Conservation (phyloP, 257 asterid species). For the Capsicum baccatum region DNA sequence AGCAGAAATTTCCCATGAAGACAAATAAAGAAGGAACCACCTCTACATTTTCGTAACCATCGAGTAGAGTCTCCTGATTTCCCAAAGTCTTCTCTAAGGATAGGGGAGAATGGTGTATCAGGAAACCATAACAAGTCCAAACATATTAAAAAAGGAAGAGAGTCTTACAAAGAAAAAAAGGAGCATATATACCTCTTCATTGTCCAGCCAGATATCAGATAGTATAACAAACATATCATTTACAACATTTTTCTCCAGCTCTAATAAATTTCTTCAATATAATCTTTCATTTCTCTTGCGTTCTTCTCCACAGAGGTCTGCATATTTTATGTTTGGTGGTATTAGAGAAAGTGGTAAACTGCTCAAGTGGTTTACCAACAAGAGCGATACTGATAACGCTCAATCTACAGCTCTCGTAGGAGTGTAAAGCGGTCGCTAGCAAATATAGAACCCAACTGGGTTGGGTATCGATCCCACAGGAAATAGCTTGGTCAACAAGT, state of each 20-base stretch:
- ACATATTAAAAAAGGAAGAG: slow-evolving; percentile 25
- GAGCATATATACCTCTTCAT: slow-evolving; percentile 57
- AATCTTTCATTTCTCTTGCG: slow-evolving; percentile 89
- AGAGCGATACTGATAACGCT: no score
- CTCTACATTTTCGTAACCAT: slow-evolving; percentile 71
- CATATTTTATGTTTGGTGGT: slow-evolving; percentile 30
- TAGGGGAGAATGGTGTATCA: slow-evolving; percentile 43
- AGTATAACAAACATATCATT: slow-evolving; percentile 77
- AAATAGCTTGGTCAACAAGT: no score
- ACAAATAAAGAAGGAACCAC: slow-evolving; percentile 64
- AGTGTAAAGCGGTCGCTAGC: no score
- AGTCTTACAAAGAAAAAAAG: slow-evolving; percentile 26
- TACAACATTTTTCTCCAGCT: slow-evolving; percentile 39
- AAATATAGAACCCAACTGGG: no score
- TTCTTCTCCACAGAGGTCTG: slow-evolving; percentile 93
- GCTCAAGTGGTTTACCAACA: neutral
- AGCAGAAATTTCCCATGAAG: no score
- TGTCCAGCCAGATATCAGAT: slow-evolving; percentile 88
- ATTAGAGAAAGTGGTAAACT: neutral
- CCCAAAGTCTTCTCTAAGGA: slow-evolving; percentile 78
- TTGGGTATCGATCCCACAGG: no score
- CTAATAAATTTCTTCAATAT: slow-evolving; percentile 91
- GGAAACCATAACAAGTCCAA: slow-evolving; percentile 37
- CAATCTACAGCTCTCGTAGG: no score
- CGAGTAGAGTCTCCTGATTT: slow-evolving; percentile 74